Conservation (phyloP, 176 grass and related monocot genomes). For the Avena insularis region DNA sequence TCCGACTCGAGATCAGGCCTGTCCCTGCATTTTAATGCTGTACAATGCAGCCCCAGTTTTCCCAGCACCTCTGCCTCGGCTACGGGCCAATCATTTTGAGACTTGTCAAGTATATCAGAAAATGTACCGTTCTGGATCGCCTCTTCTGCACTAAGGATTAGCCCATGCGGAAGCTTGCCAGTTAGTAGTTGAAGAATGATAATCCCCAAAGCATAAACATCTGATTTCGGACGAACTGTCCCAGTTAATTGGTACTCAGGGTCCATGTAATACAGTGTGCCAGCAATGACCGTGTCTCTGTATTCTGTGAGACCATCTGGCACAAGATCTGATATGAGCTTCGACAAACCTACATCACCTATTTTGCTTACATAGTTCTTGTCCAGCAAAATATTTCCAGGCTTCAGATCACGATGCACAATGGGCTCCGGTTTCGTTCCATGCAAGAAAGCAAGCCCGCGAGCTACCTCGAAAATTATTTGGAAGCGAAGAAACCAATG, state of each 20-base stretch:
- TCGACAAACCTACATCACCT: conserved; percentile 85
- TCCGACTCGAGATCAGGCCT: conserved; percentile 71
- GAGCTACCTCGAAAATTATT: conserved; percentile 81
- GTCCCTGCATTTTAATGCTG: conserved; percentile 69
- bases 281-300: conserved; percentile 78
- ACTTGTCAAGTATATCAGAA: conserved; percentile 53
- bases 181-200: conserved; percentile 84
- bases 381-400: conserved; percentile 90
- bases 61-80: conserved; percentile 71
- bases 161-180: conserved; percentile 66
- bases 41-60: conserved; percentile 72
- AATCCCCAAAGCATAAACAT: conserved; percentile 80
- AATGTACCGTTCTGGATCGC: conserved; percentile 55
- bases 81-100: conserved; percentile 70
- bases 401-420: conserved; percentile 94
- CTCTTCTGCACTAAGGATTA: conserved; percentile 54
- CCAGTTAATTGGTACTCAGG: conserved; percentile 94
- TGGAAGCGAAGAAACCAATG: conserved; percentile 77
- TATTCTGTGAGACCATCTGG: conserved; percentile 88
- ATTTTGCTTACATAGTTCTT: conserved; percentile 87
- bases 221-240: conserved; percentile 88
- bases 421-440: conserved; percentile 81
- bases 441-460: conserved; percentile 84
- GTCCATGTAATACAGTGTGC: conserved; percentile 91
- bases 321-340: conserved; percentile 73